Percentiles rank a stretch among this genome's conserved stretches.
Evolutionary conservation across 768 basidiomycete genomes (phyloP).

Genomic region (Russula sp.): DNA sequence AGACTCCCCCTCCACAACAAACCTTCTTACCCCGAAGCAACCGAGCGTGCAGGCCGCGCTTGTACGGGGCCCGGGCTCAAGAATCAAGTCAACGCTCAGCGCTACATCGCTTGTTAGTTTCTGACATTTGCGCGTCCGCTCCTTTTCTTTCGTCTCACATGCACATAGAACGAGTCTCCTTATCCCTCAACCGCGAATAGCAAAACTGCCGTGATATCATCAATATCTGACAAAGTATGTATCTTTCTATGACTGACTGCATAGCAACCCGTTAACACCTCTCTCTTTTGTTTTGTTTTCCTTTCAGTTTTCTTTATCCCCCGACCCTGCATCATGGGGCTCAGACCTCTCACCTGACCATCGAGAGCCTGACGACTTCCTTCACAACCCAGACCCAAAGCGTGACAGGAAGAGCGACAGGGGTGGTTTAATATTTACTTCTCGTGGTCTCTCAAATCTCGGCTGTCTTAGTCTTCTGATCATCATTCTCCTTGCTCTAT

Average conservation of each 20-base stretch:
- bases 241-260: not conserved
- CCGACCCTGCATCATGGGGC: conserved; percentile 38
- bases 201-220: conserved; percentile 24
- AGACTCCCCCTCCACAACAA: conserved; percentile 51
- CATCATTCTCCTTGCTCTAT: conserved; percentile 17
- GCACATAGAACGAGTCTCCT: conserved; percentile 31
- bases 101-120: conserved; percentile 43
- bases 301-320: conserved; percentile 31
- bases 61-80: conserved; percentile 38
- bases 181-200: conserved; percentile 24
- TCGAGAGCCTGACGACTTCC: conserved; percentile 36
- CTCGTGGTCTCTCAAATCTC: conserved; percentile 44
- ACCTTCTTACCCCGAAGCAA: conserved; percentile 44
- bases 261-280: not conserved
- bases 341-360: conserved; percentile 28
- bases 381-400: conserved; percentile 38
- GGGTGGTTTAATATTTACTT: conserved; percentile 41
- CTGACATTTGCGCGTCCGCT: not conserved
- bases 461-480: conserved; percentile 35
- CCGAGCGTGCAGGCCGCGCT: conserved; percentile 45
- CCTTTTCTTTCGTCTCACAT: conserved; percentile 4
- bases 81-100: conserved; percentile 42
- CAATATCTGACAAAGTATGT: conserved; percentile 37
- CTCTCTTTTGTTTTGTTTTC: not conserved
- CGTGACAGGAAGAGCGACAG: conserved; percentile 37